These are phyloP conservation scores for Coemansia sp. DNA, from an alignment of 192 early-diverging fungal species.

Conservation along the genomic window DNA sequence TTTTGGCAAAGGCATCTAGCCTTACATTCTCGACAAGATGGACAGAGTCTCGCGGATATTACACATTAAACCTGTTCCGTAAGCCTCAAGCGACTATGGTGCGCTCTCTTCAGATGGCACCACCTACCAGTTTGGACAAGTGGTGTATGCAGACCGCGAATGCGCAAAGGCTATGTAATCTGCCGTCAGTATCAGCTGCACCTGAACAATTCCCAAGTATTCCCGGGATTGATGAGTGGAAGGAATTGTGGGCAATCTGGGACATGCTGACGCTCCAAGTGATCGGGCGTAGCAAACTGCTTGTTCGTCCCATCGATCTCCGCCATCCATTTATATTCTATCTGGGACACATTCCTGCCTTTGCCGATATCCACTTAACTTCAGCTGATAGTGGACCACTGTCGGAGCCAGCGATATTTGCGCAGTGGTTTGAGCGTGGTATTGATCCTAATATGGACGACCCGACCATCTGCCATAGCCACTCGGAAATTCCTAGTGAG, in stretches of 20 bases:
- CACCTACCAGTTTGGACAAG: slow-evolving; percentile 13
- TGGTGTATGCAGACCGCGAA: slow-evolving; percentile 12
- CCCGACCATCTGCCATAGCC: slow-evolving; percentile 69
- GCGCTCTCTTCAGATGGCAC: neutral
- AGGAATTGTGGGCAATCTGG: slow-evolving; percentile 79
- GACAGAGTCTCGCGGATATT: slow-evolving; percentile 56
- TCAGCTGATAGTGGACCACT: slow-evolving; percentile 44
- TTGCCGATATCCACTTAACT: slow-evolving; percentile 64
- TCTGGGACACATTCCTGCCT: slow-evolving; percentile 77
- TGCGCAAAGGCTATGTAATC: neutral
- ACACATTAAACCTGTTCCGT: slow-evolving; percentile 58
- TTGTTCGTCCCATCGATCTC: slow-evolving; percentile 74
- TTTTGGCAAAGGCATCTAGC: slow-evolving; percentile 53
- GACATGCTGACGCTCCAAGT: slow-evolving; percentile 68
- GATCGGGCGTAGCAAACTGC: slow-evolving; percentile 56
- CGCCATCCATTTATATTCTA: slow-evolving; percentile 92
- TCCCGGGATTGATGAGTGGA: slow-evolving; percentile 72
- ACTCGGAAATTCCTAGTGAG: slow-evolving; percentile 64
- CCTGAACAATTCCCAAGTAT: slow-evolving; percentile 31
- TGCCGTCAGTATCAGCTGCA: neutral
- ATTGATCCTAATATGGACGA: slow-evolving; percentile 88
- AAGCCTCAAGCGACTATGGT: slow-evolving; percentile 47
- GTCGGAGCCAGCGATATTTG: slow-evolving; percentile 64
- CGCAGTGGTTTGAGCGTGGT: slow-evolving; percentile 88
- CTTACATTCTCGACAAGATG: slow-evolving; percentile 55